These are phyloP conservation scores for Plasmodium coatneyi DNA, from an alignment of 169 alveolate genomes.

Conservation along the genomic window DNA sequence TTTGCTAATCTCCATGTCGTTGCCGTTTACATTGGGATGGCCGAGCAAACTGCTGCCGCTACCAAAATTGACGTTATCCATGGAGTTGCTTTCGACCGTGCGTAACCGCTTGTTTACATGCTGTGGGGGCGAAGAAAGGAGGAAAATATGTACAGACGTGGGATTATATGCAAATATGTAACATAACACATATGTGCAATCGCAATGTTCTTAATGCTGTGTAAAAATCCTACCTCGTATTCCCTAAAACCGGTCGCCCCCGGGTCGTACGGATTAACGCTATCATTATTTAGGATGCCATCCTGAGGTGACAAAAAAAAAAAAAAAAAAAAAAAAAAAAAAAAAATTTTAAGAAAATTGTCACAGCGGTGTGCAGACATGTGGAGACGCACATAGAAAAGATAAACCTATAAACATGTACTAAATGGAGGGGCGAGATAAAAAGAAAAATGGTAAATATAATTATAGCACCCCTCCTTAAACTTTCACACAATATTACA, in stretches of 20 bases:
- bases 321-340: background rate
- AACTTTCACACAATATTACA: constrained; percentile 1
- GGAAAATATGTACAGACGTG: background rate
- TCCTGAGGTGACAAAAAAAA: constrained; percentile 7
- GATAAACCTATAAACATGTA: background rate
- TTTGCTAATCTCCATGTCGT: constrained; percentile 5
- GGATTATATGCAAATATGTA: background rate
- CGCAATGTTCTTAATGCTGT: background rate
- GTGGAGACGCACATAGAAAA: background rate
- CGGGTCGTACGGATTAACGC: constrained; percentile 15
- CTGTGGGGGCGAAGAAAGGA: constrained; percentile 14
- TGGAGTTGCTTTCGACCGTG: background rate
- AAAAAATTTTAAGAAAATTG: too few relatives aligned
- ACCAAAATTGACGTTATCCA: background rate
- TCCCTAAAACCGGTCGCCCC: constrained; percentile 17
- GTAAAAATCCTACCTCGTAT: constrained; percentile 20
- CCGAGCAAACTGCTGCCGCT: constrained; percentile 2
- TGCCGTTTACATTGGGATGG: background rate
- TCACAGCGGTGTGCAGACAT: background rate
- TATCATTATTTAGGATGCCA: constrained; percentile 5
- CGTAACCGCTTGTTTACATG: constrained; percentile 50
- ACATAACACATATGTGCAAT: background rate
- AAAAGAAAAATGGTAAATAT: background rate
- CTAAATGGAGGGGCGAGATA: background rate
- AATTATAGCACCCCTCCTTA: background rate